phyloP scores from a whole-genome alignment of 768 basidiomycete species.

The Termitomyces sp. region DNA sequence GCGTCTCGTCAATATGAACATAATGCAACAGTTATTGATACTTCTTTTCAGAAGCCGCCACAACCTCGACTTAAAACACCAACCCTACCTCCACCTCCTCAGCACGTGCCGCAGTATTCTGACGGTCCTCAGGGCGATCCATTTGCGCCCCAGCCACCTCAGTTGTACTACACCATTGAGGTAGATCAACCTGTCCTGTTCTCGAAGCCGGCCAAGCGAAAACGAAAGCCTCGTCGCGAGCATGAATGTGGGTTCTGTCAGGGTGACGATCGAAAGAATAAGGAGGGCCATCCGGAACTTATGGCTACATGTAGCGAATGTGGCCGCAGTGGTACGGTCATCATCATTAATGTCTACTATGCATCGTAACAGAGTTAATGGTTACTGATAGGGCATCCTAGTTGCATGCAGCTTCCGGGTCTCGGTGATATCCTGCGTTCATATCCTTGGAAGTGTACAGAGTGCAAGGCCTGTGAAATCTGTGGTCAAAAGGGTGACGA shows the following conservation, averaged over 20 bases:
- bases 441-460: constrained; percentile 85
- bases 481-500: constrained; percentile 85
- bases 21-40: constrained; percentile 18
- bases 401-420: constrained; percentile 64
- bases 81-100: constrained; percentile 20
- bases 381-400: constrained; percentile 65
- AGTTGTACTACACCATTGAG: constrained; percentile 45
- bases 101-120: constrained; percentile 49
- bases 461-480: constrained; percentile 90
- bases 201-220: constrained; percentile 43
- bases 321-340: constrained; percentile 67
- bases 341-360: constrained; percentile 4
- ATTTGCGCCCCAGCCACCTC: constrained; percentile 62
- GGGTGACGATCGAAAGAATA: constrained; percentile 59
- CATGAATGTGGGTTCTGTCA: constrained; percentile 75
- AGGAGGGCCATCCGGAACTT: constrained; percentile 47
- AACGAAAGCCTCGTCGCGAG: constrained; percentile 46
- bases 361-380: neutral
- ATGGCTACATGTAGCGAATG: constrained; percentile 83
- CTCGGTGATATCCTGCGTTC: constrained; percentile 56
- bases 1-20: constrained; percentile 47
- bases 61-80: constrained; percentile 17
- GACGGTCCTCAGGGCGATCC: constrained; percentile 81
- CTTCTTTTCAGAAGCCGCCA: constrained; percentile 21
- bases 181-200: constrained; percentile 34